Conservation (phyloP, 495 filamentous ascomycete species). For the Chaetomium cochliodes region DNA sequence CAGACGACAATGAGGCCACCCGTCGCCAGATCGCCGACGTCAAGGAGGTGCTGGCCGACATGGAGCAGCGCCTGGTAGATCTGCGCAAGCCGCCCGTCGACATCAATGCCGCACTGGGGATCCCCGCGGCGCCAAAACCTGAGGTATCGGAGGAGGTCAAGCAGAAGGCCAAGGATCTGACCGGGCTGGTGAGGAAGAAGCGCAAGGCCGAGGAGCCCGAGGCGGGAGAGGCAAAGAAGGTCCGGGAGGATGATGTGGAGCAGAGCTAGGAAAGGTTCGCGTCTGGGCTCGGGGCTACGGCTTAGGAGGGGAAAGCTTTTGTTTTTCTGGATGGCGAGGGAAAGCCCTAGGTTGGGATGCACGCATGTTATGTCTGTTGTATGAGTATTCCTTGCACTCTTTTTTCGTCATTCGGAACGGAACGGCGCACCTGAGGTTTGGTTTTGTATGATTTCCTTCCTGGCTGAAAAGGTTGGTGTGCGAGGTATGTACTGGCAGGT, state of each 20-base stretch:
- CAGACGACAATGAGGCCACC: constrained; percentile 58
- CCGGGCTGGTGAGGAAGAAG: constrained; percentile 80
- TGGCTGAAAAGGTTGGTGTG: not conserved
- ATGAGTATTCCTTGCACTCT: constrained; percentile 4
- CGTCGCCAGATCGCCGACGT: constrained; percentile 73
- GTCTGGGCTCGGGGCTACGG: not conserved
- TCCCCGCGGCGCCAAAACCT: constrained; percentile 50
- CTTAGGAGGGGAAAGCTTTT: not conserved
- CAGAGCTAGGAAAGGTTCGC: not conserved
- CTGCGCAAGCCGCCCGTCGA: constrained; percentile 70
- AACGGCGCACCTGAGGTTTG: not conserved
- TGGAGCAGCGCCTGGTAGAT: constrained; percentile 71
- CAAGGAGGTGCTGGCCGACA: constrained; percentile 81
- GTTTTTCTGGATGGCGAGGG: not conserved
- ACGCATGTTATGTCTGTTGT: constrained; percentile 9
- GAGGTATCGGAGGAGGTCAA: constrained; percentile 71
- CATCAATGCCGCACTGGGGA: constrained; percentile 53
- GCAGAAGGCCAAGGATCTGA: constrained; percentile 80
- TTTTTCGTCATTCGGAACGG: not conserved
- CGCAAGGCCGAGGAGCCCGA: constrained; percentile 44
- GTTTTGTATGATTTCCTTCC: not conserved
- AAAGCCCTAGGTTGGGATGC: not conserved
- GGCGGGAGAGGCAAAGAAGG: constrained; percentile 25
- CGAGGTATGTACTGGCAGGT: not conserved
- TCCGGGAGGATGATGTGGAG: not conserved